These are phyloP conservation scores for Penicillium palitans DNA, from an alignment of 2,329 filamentous ascomycete species.

Conservation along the genomic window DNA sequence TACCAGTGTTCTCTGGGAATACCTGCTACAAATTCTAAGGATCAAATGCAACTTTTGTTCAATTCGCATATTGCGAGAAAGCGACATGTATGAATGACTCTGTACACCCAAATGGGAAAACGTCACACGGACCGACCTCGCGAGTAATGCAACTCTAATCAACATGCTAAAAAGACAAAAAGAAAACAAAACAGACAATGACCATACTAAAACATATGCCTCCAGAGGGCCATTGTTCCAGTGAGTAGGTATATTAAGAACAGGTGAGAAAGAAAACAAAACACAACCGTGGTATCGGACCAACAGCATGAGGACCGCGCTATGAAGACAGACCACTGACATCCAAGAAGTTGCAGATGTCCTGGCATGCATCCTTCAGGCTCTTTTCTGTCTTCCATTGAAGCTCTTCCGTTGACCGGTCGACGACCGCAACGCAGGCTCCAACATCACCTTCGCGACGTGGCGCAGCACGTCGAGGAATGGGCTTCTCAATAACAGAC, in stretches of 20 bases:
- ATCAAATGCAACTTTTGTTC: neutral
- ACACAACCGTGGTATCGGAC: neutral
- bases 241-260: slow-evolving; percentile 3
- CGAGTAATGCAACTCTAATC: slow-evolving; percentile 11
- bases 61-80: neutral
- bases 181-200: slow-evolving; percentile 1
- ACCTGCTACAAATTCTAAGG: neutral
- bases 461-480: slow-evolving; percentile 34
- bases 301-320: neutral
- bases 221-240: neutral
- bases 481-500: slow-evolving; percentile 35
- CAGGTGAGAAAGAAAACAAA: slow-evolving; percentile 4
- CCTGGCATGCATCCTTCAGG: slow-evolving; percentile 39
- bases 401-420: slow-evolving; percentile 55
- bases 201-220: slow-evolving; percentile 10
- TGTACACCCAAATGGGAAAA: neutral
- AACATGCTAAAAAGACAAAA: slow-evolving; percentile 10
- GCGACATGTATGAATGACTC: neutral
- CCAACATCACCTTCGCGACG: slow-evolving; percentile 43
- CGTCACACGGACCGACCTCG: neutral
- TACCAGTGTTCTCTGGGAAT: neutral
- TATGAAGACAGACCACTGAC: slow-evolving; percentile 34
- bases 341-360: slow-evolving; percentile 40
- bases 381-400: slow-evolving; percentile 43
- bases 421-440: slow-evolving; percentile 41